These are phyloP conservation scores for Lyophyllum semitale DNA, from an alignment of 768 basidiomycete species.

Conservation along the genomic window DNA sequence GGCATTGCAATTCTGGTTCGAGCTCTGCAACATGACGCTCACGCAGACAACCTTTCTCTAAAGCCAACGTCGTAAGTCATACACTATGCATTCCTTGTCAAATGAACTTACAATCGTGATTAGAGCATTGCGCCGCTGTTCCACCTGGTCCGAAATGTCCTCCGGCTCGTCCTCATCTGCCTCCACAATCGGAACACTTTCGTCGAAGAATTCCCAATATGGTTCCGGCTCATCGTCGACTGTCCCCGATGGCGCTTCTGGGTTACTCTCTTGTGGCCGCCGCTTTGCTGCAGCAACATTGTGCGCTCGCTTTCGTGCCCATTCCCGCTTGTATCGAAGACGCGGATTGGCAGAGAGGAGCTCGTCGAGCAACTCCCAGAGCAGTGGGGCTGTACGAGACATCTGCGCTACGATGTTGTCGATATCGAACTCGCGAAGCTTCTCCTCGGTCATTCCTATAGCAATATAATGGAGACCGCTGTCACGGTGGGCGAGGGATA, in stretches of 20 bases:
- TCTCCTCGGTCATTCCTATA: not conserved
- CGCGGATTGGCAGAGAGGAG: not conserved
- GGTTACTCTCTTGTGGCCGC: too few relatives aligned
- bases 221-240: not conserved
- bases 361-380: not conserved
- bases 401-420: not conserved
- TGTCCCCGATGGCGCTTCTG: too few relatives aligned
- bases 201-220: constrained; percentile 3
- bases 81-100: not conserved
- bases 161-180: constrained; percentile 2
- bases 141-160: not conserved
- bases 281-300: not conserved
- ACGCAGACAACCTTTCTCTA: constrained; percentile 25
- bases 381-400: not conserved
- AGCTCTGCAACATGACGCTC: constrained; percentile 27
- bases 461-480: not conserved
- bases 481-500: not conserved
- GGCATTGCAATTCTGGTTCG: constrained; percentile 22
- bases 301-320: not conserved
- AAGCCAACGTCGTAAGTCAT: not conserved
- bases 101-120: not conserved
- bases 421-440: not conserved
- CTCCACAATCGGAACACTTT: constrained; percentile 5
- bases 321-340: not conserved
- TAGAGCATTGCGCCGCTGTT: not conserved